A percentile compares a stretch with the other conserved stretches of the same genome.
phyloP scores from a whole-genome alignment of 2,329 filamentous ascomycete species.

The Fusarium clavum region DNA sequence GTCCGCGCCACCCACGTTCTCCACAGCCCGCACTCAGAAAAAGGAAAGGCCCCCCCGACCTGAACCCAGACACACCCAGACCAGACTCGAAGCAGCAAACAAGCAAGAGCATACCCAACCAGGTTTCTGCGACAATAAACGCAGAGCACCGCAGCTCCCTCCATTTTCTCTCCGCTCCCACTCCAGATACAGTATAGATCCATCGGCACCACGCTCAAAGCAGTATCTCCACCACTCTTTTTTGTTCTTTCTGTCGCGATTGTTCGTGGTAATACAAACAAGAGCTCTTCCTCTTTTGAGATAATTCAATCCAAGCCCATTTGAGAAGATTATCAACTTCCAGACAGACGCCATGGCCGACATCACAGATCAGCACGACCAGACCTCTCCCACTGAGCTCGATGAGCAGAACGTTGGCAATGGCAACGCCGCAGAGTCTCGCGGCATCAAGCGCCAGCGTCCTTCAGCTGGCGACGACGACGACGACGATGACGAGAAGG shows the following conservation, averaged over 20 bases:
- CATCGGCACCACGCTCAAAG: slow-evolving; percentile 74
- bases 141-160: slow-evolving; percentile 60
- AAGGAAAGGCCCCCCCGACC: slow-evolving; percentile 42
- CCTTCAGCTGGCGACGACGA: slow-evolving; percentile 89
- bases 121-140: slow-evolving; percentile 65
- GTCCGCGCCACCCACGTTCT: slow-evolving; percentile 47
- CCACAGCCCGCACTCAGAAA: slow-evolving; percentile 45
- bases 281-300: slow-evolving; percentile 42
- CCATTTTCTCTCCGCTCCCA: slow-evolving; percentile 58
- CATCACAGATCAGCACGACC: slow-evolving; percentile 81
- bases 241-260: slow-evolving; percentile 54
- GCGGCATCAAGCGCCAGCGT: slow-evolving; percentile 90
- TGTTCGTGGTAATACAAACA: slow-evolving; percentile 54
- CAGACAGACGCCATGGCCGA: slow-evolving; percentile 71
- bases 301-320: slow-evolving; percentile 43
- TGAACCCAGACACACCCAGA: slow-evolving; percentile 44
- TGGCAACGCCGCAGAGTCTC: slow-evolving; percentile 77
- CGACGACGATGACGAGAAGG: slow-evolving; percentile 97
- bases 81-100: slow-evolving; percentile 55
- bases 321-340: slow-evolving; percentile 36
- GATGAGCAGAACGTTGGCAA: slow-evolving; percentile 82
- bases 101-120: slow-evolving; percentile 58
- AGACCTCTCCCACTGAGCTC: slow-evolving; percentile 78
- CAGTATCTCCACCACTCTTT: slow-evolving; percentile 71
- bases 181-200: slow-evolving; percentile 75